Evolutionary conservation across 768 basidiomycete genomes (phyloP), one percentile per base, ranked within the genome.

Genomic region (Suillus tomentosus): DNA sequence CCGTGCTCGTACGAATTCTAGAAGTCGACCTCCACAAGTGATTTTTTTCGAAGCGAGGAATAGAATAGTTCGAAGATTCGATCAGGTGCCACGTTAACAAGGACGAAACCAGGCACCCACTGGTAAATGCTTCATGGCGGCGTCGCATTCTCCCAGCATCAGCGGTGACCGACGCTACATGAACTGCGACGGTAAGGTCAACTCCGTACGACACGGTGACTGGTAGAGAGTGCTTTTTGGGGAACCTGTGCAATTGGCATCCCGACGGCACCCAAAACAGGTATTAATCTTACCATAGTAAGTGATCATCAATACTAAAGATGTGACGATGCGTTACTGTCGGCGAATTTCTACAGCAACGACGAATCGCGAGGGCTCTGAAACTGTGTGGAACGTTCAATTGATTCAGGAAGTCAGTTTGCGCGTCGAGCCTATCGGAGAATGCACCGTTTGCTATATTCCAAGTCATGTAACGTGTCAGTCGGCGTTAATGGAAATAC

Each of bases 241-340:
- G 13, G 7, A 57, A 57, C 39, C 56, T 57, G 56, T 57, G 56
- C 56, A 57, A 40, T 57, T 57, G 56, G 22, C 39, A 57, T 57
- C 56, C 37, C 56, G 56, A 22, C 24, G 56, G 56, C 24, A 17
- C 22, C 53, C 14, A 4, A 58, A 19, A 58, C 17, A 15, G 17
- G 56, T 27, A 40, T 3, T 3, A 27, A 27, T 17, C 39, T 58
- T 40, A 58, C 56, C 39, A 11, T 24, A 58, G 27, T 27, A 27
- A 58, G 5, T 3, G 39, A 27, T 27, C 8, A 2, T 57, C 19
- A 15, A 40, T 40, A 57, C 22, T 40, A 24, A 5, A 56, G 13
- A 24, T 11, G n/a, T n/a, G 39, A 40, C 56, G 39, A 40, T 58
- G 56, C 56, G 56, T 40, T 40, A 22, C 24, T 58, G 39, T 58